phyloP scores from a whole-genome alignment of 805 yeast species.

The Metschnikowia anglica region DNA sequence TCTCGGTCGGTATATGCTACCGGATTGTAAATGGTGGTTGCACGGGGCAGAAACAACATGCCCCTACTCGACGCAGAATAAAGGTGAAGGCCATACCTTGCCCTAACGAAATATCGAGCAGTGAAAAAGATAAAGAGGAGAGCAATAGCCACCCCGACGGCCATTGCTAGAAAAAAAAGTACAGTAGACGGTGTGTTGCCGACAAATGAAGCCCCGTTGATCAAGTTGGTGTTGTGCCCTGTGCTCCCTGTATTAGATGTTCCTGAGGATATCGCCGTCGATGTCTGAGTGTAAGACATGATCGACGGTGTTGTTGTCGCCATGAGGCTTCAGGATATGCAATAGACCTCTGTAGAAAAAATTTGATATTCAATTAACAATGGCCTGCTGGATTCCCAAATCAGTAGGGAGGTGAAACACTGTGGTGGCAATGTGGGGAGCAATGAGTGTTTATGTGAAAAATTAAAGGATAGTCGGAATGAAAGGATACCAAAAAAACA shows the following conservation, averaged over 20 bases:
- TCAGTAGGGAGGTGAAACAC: neutral
- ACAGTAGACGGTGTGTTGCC: slow-evolving; percentile 61
- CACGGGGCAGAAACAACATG: slow-evolving; percentile 18
- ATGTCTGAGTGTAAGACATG: neutral
- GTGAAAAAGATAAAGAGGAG: slow-evolving; percentile 58
- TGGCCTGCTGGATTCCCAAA: no score
- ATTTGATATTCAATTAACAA: neutral
- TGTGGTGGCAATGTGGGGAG: neutral
- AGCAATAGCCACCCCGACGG: slow-evolving; percentile 61
- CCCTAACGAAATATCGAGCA: slow-evolving; percentile 55
- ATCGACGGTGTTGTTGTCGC: neutral
- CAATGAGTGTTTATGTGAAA: no score
- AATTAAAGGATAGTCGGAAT: neutral
- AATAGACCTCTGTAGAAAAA: neutral
- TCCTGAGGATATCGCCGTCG: neutral
- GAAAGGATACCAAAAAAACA: neutral
- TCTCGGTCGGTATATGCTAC: slow-evolving; percentile 25
- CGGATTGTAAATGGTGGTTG: slow-evolving; percentile 9
- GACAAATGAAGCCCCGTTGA: slow-evolving; percentile 26
- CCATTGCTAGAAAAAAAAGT: slow-evolving; percentile 60
- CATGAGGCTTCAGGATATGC: neutral
- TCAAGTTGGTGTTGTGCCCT: neutral
- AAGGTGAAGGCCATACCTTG: slow-evolving; percentile 54
- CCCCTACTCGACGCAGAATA: slow-evolving; percentile 35
- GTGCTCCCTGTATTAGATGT: neutral